phyloP scores from a whole-genome alignment of 768 basidiomycete genomes.

The Pleurotus salmoneostramineus region DNA sequence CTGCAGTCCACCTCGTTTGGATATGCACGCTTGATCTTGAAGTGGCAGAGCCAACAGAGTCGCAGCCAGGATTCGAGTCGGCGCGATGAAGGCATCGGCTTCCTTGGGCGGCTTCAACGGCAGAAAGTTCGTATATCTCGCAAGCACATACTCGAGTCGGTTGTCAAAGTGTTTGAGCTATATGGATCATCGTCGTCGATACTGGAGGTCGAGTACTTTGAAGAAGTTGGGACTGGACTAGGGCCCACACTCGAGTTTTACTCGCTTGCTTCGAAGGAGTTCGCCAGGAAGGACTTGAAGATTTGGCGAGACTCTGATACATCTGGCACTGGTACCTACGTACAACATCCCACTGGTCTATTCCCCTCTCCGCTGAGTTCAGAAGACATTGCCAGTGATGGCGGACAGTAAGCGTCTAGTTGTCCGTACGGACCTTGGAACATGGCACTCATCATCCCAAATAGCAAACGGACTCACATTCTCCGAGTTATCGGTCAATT shows the following conservation, averaged over 20 bases:
- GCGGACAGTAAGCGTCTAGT: conserved; percentile 55
- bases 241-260: conserved; percentile 99
- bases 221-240: conserved; percentile 96
- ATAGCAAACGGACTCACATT: conserved; percentile 79
- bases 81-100: conserved; percentile 88
- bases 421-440: background rate
- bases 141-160: conserved; percentile 92
- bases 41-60: conserved; percentile 88
- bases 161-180: conserved; percentile 93
- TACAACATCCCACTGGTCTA: conserved; percentile 80
- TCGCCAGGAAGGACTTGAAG: conserved; percentile 82
- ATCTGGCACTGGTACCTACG: conserved; percentile 58
- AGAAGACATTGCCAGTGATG: conserved; percentile 68
- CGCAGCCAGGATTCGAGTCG: conserved; percentile 76
- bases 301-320: conserved; percentile 89
- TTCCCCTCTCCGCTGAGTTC: conserved; percentile 82
- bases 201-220: conserved; percentile 97
- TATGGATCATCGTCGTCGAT: conserved; percentile 94
- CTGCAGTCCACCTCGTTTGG: conserved; percentile 97
- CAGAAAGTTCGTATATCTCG: conserved; percentile 97
- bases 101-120: conserved; percentile 87
- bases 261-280: conserved; percentile 94
- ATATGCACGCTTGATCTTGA: conserved; percentile 90
- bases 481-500: conserved; percentile 93
- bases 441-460: conserved; percentile 8